Evolutionary conservation across 805 yeast genomes (phyloP).

Genomic region (Metschnikowia gelsemii): DNA sequence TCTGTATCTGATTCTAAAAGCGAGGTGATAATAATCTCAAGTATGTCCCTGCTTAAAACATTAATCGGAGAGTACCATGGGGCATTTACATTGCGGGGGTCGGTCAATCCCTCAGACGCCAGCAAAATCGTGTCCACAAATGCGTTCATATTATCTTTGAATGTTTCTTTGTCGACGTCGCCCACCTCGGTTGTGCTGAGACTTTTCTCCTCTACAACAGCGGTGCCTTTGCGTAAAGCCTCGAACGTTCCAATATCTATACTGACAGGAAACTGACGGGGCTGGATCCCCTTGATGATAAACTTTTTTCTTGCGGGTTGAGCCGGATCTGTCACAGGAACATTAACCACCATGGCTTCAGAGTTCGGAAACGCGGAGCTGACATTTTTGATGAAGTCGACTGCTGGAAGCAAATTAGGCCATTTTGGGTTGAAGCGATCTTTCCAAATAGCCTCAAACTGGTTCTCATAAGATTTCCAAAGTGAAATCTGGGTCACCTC

Average conservation of each 20-base stretch:
- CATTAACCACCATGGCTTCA: conserved; percentile 86
- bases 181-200: conserved; percentile 29
- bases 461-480: conserved; percentile 93
- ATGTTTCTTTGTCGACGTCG: conserved; percentile 35
- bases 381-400: conserved; percentile 93
- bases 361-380: conserved; percentile 84
- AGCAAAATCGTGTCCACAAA: conserved; percentile 26
- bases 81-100: conserved; percentile 19
- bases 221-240: conserved; percentile 30
- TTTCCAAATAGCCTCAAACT: conserved; percentile 68
- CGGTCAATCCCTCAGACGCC: conserved; percentile 23
- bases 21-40: conserved; percentile 31
- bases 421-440: conserved; percentile 27
- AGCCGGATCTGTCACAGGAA: conserved; percentile 32
- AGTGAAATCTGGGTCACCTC: conserved; percentile 93
- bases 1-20: conserved; percentile 28
- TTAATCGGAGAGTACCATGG: conserved; percentile 30
- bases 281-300: conserved; percentile 91
- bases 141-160: conserved; percentile 27
- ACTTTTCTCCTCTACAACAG: conserved; percentile 18
- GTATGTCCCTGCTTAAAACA: conserved; percentile 32
- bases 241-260: conserved; percentile 45
- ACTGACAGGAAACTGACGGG: conserved; percentile 61
- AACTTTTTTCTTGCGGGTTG: conserved; percentile 66
- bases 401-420: conserved; percentile 74